These are phyloP conservation scores for Rhodomyrtus tomentosa DNA, from an alignment of 345 rosid genomes.

Conservation along the genomic window DNA sequence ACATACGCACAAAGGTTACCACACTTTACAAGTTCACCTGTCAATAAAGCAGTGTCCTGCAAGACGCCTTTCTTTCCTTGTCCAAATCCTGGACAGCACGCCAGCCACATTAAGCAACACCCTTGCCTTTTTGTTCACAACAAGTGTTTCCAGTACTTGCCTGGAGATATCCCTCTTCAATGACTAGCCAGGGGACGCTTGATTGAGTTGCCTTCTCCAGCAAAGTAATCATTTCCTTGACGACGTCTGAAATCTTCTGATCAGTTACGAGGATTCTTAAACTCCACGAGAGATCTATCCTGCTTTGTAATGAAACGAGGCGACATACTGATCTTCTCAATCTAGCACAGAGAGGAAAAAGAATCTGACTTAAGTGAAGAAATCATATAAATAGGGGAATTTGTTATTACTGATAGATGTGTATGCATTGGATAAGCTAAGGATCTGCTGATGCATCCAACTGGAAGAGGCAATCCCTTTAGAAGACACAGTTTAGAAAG, in stretches of 20 bases:
- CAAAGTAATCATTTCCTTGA: conserved; percentile 65
- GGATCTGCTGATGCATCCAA: background rate
- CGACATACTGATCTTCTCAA: conserved; percentile 84
- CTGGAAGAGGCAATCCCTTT: background rate
- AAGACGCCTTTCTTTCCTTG: conserved; percentile 74
- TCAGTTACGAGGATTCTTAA: conserved; percentile 82
- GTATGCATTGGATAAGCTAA: background rate
- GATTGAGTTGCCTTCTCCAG: conserved; percentile 76
- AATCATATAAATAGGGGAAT: background rate
- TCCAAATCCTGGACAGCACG: conserved; percentile 46
- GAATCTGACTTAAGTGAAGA: background rate
- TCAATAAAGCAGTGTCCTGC: conserved; percentile 97
- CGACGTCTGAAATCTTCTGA: conserved; percentile 51
- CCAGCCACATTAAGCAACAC: too few relatives aligned
- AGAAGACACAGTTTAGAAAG: background rate
- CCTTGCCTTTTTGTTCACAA: too few relatives aligned
- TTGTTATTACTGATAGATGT: background rate
- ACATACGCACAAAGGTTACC: background rate
- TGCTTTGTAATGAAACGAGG: conserved; percentile 82
- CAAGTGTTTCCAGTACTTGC: conserved; percentile 53
- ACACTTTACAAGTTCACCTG: background rate
- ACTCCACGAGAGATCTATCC: conserved; percentile 62
- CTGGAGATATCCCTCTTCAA: conserved; percentile 74
- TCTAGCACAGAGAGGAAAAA: too few relatives aligned
- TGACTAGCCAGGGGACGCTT: conserved; percentile 69